Percentiles rank a stretch among this genome's conserved stretches.
Evolutionary conservation across 805 yeast species (phyloP).

Genomic region (Teunomyces atbi): DNA sequence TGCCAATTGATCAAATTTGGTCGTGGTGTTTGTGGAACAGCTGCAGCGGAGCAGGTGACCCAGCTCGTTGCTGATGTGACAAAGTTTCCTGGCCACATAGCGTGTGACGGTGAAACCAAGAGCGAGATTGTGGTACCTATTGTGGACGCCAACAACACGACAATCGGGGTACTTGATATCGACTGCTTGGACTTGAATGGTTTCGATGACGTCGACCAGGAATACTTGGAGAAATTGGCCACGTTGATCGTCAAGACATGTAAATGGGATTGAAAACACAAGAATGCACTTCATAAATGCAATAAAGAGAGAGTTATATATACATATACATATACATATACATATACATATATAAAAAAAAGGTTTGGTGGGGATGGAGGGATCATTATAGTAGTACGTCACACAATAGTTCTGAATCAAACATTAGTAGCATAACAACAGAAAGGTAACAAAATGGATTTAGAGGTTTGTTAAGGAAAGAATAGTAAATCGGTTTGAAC

Average conservation of each 20-base stretch:
- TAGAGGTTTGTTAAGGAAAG: not conserved
- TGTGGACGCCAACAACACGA: constrained; percentile 31
- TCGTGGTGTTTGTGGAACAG: constrained; percentile 88
- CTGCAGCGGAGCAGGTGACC: constrained; percentile 57
- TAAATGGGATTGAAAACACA: constrained; percentile 22
- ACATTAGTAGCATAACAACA: not conserved
- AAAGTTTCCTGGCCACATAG: constrained; percentile 87
- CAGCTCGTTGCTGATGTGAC: constrained; percentile 80
- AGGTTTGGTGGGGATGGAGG: not conserved
- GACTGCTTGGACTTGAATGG: constrained; percentile 70
- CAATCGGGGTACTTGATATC: constrained; percentile 80
- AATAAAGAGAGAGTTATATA: not conserved
- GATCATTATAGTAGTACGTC: not conserved
- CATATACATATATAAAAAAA: not conserved
- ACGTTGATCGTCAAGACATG: constrained; percentile 51
- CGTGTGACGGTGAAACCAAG: constrained; percentile 93
- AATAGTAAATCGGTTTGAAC: not conserved
- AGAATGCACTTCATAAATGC: not conserved
- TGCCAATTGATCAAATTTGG: constrained; percentile 82
- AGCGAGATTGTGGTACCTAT: constrained; percentile 90
- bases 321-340: not conserved
- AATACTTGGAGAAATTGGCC: constrained; percentile 61
- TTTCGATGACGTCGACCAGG: constrained; percentile 62
- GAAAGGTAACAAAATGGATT: not conserved
- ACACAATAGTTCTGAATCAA: not conserved